Evolutionary conservation across 1,284 basidiomycete species (phyloP), one percentile per base, ranked within the genome.

Genomic region (Pisolithus thermaeus): DNA sequence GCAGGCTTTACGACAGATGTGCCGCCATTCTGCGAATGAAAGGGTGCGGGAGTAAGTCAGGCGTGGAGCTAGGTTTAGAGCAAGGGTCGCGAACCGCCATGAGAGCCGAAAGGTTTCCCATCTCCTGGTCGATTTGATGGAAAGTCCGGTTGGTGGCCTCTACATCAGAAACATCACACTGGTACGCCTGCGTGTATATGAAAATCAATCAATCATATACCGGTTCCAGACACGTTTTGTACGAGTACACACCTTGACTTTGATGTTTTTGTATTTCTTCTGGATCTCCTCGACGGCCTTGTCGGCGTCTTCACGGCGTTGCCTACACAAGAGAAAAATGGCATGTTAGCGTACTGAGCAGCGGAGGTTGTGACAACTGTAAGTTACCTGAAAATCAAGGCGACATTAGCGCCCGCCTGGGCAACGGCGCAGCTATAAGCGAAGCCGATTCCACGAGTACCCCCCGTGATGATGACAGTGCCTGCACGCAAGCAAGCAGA

Each of bases 1-100:
- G 78, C 75, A 4, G 73, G 70, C 61, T 78, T 78, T 36, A 79
- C 67, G 49, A 75, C 66, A 3, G 77, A 76, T 8, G 76, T 63
- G 16, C 75, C 77, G 2, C 75, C 75, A 42, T 77, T 73, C 70
- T 73, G 23, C 1, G 46, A 22, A n/a, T 57, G 7, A 14, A 35
- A 12, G 32, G 32, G 12, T 35, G 4, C 14, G 47, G 43, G 4
- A 5, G 2, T 3, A 42, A 0, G 2, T 28, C 4, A 9, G 2
- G 35, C 0, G 7, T 12, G 7, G 8, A 7, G 18, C 16, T 14
- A 2, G 18, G 12, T 25, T 18, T 16, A 7, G 28, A 5, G n/a
- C 1, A 20, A 36, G 30, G 44, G 14, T 18, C 18, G 59, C 70
- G 28, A 44, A 72, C 70, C 23, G 74, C 73, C 43, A 76, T 65